These are phyloP conservation scores for Penicillium atrosanguineum DNA, from an alignment of 495 filamentous ascomycete genomes.

Conservation along the genomic window DNA sequence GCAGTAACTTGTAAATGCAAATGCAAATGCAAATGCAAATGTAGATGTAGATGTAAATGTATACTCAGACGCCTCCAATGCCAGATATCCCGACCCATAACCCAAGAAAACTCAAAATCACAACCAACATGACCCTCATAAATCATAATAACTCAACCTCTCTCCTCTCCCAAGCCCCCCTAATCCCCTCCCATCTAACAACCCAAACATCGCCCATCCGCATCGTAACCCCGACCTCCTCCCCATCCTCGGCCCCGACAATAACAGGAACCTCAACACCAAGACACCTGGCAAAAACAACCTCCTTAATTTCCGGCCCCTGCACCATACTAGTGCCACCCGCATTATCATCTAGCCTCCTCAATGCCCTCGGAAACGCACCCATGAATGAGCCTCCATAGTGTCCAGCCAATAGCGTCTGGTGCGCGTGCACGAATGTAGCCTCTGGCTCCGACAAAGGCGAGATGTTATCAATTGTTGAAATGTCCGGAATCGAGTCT, in stretches of 20 bases:
- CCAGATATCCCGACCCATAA: neutral
- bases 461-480: slow-evolving; percentile 38
- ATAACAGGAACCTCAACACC: slow-evolving; percentile 53
- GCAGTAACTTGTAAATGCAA: neutral
- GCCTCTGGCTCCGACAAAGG: slow-evolving; percentile 70
- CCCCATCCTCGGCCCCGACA: slow-evolving; percentile 56
- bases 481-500: slow-evolving; percentile 35
- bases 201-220: slow-evolving; percentile 83
- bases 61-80: neutral
- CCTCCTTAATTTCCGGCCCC: slow-evolving; percentile 72
- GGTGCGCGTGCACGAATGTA: slow-evolving; percentile 76
- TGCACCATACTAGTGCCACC: slow-evolving; percentile 93
- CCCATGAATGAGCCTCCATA: slow-evolving; percentile 78
- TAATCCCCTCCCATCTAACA: slow-evolving; percentile 82
- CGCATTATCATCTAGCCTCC: slow-evolving; percentile 83
- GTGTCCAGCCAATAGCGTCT: slow-evolving; percentile 75
- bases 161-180: slow-evolving; percentile 63
- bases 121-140: neutral
- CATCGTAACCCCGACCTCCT: slow-evolving; percentile 55
- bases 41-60: neutral
- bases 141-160: slow-evolving; percentile 78
- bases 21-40: too few species aligned
- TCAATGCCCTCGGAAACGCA: slow-evolving; percentile 71
- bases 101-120: neutral
- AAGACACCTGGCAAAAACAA: slow-evolving; percentile 81